Evolutionary conservation across 192 early-diverging fungal species (phyloP).

Genomic region (Mortierella hygrophila): DNA sequence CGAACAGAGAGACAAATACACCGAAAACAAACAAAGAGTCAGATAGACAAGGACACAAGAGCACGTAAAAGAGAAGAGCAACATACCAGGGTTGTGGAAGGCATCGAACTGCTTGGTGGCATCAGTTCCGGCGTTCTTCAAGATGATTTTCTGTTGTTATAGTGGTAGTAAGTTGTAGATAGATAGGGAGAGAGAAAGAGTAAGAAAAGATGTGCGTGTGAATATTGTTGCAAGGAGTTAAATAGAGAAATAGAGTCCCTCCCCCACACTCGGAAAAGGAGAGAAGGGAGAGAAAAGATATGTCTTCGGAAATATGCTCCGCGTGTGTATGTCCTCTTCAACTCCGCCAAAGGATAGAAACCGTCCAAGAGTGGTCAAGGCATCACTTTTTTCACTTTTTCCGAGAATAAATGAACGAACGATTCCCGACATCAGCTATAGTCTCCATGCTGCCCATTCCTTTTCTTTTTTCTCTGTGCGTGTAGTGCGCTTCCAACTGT

Average conservation of each 20-base stretch:
- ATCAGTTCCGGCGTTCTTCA: slow-evolving; percentile 84
- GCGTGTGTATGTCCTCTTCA: not conserved
- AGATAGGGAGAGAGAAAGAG: slow-evolving; percentile 22
- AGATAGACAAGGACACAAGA: not conserved
- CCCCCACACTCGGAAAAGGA: not conserved
- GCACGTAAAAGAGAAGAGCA: not conserved
- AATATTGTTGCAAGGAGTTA: not conserved
- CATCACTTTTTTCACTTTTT: slow-evolving; percentile 1
- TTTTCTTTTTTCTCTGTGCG: not conserved
- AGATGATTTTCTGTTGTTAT: slow-evolving; percentile 72
- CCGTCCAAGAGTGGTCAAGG: not conserved
- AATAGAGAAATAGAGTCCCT: slow-evolving; percentile 15
- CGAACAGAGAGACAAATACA: too few relatives aligned
- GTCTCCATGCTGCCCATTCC: not conserved
- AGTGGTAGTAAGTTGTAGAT: slow-evolving; percentile 2
- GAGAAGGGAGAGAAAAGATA: not conserved
- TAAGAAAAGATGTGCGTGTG: not conserved
- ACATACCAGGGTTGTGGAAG: slow-evolving; percentile 76
- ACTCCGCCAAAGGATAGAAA: not conserved
- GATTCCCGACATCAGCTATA: not conserved
- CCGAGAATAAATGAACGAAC: not conserved
- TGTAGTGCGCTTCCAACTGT: too few relatives aligned
- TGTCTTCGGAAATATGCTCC: not conserved
- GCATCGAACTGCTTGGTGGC: slow-evolving; percentile 89
- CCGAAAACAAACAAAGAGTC: not conserved